Base-by-base conservation (phyloP, 352 stramenopile species). In the Globisporangium splendens region DNA sequence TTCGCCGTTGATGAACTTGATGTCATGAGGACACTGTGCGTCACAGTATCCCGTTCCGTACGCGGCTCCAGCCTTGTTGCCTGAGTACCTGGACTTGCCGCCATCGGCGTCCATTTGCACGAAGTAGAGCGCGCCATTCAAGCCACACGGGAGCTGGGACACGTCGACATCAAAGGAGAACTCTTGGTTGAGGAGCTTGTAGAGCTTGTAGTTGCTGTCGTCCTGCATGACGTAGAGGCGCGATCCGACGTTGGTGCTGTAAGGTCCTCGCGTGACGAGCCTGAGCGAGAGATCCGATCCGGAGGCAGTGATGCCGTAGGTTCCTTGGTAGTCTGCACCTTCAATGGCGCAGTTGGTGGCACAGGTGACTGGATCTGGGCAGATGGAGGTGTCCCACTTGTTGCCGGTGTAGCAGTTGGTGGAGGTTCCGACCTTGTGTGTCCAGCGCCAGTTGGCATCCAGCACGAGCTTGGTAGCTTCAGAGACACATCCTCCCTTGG, bases 1-100 rank as follows among this genome's bases (percentile, higher is more conserved):
- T 24, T 87, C 78, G 41, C 82, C 82, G 42, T 89, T 75, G 63
- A 91, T 86, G 61, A 88, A 91, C 73, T 89, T 91, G 70, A 91
- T 72, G 58, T 88, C 77, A 43, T 79, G 68, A 0, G 77, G 82
- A 59, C 79, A 91, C 43, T 91, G 82, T 8, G 79, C 79, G 44
- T 89, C 82, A 46, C 82, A 91, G 56, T 89, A 91, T 2, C 82
- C 82, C 13, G 82, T 91, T 18, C 79, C 82, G 59, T 86, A 87
- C 5, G 60, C 64, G 0, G 82, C 82, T 15, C 79, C 79, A 38
- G 81, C 81, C 7, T 62, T 62, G 63, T 91, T 91, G 44, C 42
- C 49, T 15, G 76, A 58, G 50, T 75, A 81, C 18, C 66, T 71
- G 28, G 59, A 17, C 38, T 53, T 76, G 39, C 79, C 77, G 55